Evolutionary conservation across 2,329 filamentous ascomycete species (phyloP), one percentile per base, ranked within the genome.

Genomic region (Claviceps sp.): DNA sequence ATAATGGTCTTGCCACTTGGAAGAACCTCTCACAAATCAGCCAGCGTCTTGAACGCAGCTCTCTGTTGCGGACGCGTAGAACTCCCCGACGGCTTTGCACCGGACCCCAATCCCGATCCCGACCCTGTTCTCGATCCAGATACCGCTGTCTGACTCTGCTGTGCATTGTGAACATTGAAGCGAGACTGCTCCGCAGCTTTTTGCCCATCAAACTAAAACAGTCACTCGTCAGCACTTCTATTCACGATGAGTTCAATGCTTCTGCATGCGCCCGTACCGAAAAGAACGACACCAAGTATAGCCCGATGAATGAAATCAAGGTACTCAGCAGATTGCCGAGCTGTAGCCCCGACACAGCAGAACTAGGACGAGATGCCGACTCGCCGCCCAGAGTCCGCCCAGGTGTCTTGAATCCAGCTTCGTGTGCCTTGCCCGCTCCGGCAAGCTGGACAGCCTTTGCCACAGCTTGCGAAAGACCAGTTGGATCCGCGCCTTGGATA

Each of bases 401-500:
- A 0, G 72, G 72, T 0, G 73, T 74, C 50, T 70, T 70, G 61
- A 83, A 84, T 3, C 48, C 43, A 0, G 67, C 66, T 2, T 73
- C 70, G 48, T 71, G 73, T 1, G 67, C 60, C 5, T 71, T 64
- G 1, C 65, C 67, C n/a, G 64, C 64, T 7, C 68, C 69, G 4
- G 68, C 67, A 17, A 83, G 70, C 64, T 78, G 79, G 50, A 81
- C 71, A 3, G 79, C 80, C 64, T 85, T 85, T 61, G 84, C 82
- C 57, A 96, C 83, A 24, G 87, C 87, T 52, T 81, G 77, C 39
- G 82, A 85, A 44, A 98, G 80, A 50, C 81, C 83, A 11, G 82
- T 76, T 1, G 83, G 79, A 70, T 95, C 87, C 38, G 90, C 89
- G 60, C 93, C 93, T 62, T 80, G 78, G 63, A 95, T 82, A 37